Evolutionary conservation across 257 asterid species (phyloP).

Genomic region (Solanum corneliomulleri): DNA sequence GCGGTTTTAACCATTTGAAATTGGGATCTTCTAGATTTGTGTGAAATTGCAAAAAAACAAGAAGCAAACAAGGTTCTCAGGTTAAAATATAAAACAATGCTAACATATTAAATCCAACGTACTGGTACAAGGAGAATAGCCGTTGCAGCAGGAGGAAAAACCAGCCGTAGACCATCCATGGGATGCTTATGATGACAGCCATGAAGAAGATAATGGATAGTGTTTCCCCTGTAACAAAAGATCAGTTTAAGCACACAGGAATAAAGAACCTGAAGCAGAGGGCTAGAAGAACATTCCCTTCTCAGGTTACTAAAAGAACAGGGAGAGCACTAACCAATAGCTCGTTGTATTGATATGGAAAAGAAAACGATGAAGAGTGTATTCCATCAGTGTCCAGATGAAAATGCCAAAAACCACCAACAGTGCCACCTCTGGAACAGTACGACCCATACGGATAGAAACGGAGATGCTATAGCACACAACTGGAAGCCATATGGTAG

Average conservation of each 20-base stretch:
- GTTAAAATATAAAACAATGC: neutral
- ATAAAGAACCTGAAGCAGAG: neutral
- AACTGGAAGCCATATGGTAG: constrained; percentile 65
- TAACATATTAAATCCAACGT: neutral
- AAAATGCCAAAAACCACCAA: constrained; percentile 32
- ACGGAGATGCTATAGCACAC: constrained; percentile 26
- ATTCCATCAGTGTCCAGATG: constrained; percentile 66
- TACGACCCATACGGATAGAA: constrained; percentile 28
- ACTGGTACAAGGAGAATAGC: constrained; percentile 55
- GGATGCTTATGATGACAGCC: constrained; percentile 98
- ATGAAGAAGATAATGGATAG: constrained; percentile 65
- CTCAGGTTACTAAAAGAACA: neutral
- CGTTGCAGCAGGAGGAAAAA: constrained; percentile 80
- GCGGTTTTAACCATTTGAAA: neutral
- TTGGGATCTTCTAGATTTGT: neutral
- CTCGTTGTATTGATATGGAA: constrained; percentile 58
- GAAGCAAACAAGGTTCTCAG: neutral
- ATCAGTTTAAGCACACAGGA: neutral
- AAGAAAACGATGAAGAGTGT: constrained; percentile 59
- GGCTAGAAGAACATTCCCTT: neutral
- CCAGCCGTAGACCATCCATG: constrained; percentile 72
- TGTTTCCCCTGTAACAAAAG: constrained; percentile 51
- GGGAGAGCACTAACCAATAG: constrained; percentile 33
- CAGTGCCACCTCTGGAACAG: constrained; percentile 28
- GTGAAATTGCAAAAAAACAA: neutral